Conservation (phyloP, 2,329 filamentous ascomycete genomes). For the Bipolaris victoriae region DNA sequence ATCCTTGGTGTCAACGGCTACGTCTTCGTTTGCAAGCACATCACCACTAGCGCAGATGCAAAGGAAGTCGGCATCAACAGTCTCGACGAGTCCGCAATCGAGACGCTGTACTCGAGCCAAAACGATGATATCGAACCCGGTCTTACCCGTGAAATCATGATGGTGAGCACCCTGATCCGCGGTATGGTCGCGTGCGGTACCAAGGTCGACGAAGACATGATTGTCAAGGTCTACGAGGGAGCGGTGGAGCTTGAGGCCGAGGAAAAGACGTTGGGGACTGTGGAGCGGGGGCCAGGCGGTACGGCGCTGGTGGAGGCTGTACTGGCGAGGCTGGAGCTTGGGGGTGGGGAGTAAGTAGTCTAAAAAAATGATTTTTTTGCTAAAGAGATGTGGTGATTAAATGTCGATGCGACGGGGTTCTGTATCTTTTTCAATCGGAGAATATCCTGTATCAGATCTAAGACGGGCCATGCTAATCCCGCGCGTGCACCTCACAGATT, state of each 20-base stretch:
- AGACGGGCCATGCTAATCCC: too few species aligned
- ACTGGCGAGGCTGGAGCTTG: conserved; percentile 36
- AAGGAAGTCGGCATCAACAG: conserved; percentile 73
- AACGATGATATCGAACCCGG: conserved; percentile 82
- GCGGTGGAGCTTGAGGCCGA: conserved; percentile 75
- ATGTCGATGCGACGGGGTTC: too few species aligned
- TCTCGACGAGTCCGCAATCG: conserved; percentile 84
- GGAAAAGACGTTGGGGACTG: conserved; percentile 62
- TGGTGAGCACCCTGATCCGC: conserved; percentile 79
- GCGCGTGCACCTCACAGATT: too few species aligned
- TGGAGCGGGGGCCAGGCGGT: conserved; percentile 38
- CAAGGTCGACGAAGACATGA: conserved; percentile 87
- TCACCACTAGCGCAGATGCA: conserved; percentile 63
- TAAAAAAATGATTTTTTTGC: neutral
- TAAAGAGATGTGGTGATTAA: conserved; percentile 6
- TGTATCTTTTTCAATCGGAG: too few species aligned
- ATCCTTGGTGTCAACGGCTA: conserved; percentile 95
- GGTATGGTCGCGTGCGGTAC: conserved; percentile 82
- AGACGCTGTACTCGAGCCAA: conserved; percentile 90
- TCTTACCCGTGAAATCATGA: conserved; percentile 85
- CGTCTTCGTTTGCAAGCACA: conserved; percentile 90
- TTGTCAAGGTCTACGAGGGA: conserved; percentile 80
- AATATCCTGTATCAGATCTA: too few species aligned
- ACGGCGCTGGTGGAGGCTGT: conserved; percentile 44
- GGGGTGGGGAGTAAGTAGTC: conserved; percentile 17